A percentile compares a stretch with the other conserved stretches of the same genome.
These are phyloP conservation scores for Nannochloris sp. DNA, from an alignment of 139 green algal genomes.

Conservation along the genomic window DNA sequence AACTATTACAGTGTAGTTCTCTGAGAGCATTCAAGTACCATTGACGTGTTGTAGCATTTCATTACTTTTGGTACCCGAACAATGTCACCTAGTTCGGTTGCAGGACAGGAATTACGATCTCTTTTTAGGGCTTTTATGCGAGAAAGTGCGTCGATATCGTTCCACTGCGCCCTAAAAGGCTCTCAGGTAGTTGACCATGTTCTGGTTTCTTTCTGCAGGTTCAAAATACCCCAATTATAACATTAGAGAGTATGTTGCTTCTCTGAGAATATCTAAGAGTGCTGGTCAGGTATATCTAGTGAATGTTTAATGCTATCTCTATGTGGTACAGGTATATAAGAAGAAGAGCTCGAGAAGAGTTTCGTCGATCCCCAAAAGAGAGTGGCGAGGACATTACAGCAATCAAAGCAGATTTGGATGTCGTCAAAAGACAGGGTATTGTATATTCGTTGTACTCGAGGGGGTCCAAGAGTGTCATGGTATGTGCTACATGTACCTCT, in stretches of 20 bases:
- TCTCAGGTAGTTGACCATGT: not conserved
- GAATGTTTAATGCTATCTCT: not conserved
- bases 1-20: not conserved
- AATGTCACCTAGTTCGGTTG: not conserved
- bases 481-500: too few relatives aligned
- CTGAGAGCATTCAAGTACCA: not conserved
- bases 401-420: constrained; percentile 38
- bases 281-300: not conserved
- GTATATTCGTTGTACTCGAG: constrained; percentile 38
- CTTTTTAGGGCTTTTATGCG: constrained; percentile 1
- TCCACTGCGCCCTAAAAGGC: not conserved
- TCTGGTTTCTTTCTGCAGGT: constrained; percentile 21
- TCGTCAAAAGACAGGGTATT: constrained; percentile 48
- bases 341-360: constrained; percentile 39
- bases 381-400: constrained; percentile 17
- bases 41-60: not conserved
- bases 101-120: not conserved
- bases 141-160: not conserved
- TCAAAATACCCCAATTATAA: constrained; percentile 64
- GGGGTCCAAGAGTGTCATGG: not conserved
- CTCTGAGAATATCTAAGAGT: not conserved
- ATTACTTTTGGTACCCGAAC: not conserved
- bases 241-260: constrained; percentile 46
- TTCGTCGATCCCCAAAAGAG: constrained; percentile 23
- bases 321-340: constrained; percentile 48